Percentiles rank a stretch among this genome's conserved stretches.
These are phyloP conservation scores for Rhamnella rubrinervis DNA, from an alignment of 331 rosid genomes.

Conservation along the genomic window DNA sequence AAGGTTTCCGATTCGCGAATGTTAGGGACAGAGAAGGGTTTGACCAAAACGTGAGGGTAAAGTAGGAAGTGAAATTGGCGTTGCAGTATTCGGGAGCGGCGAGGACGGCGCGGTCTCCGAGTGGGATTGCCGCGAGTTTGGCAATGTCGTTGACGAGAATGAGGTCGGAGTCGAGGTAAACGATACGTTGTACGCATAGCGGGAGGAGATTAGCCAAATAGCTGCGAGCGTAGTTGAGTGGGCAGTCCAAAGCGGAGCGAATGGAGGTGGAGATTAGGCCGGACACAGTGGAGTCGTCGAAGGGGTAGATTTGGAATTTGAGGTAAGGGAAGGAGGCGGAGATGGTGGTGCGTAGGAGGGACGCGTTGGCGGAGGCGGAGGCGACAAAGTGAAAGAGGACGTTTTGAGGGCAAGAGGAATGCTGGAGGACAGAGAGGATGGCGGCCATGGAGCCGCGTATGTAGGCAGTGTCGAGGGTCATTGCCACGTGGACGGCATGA, in stretches of 20 bases:
- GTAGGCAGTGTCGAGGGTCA: constrained; percentile 84
- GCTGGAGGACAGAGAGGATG: constrained; percentile 78
- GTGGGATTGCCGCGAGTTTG: constrained; percentile 53
- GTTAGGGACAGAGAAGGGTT: constrained; percentile 67
- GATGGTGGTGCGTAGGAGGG: constrained; percentile 51
- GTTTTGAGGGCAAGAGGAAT: constrained; percentile 82
- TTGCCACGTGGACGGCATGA: constrained; percentile 67
- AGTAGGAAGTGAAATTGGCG: constrained; percentile 79
- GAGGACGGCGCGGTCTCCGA: constrained; percentile 33
- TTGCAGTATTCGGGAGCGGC: constrained; percentile 94
- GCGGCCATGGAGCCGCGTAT: constrained; percentile 94
- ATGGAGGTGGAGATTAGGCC: constrained; percentile 79
- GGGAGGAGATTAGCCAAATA: constrained; percentile 67
- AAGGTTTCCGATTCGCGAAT: constrained; percentile 54
- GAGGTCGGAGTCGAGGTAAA: constrained; percentile 83
- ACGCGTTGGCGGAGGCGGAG: constrained; percentile 49
- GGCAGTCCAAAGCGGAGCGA: constrained; percentile 84
- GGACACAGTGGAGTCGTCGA: constrained; percentile 50
- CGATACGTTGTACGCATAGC: constrained; percentile 58
- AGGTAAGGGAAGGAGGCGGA: constrained; percentile 70
- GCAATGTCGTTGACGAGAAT: constrained; percentile 80
- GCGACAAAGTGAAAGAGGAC: constrained; percentile 68
- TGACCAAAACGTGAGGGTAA: constrained; percentile 73
- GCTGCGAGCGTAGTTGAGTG: constrained; percentile 80
- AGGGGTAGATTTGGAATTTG: constrained; percentile 59